Base-by-base conservation (phyloP, 2,329 filamentous ascomycete genomes). In the Pseudogymnoascus sp. region DNA sequence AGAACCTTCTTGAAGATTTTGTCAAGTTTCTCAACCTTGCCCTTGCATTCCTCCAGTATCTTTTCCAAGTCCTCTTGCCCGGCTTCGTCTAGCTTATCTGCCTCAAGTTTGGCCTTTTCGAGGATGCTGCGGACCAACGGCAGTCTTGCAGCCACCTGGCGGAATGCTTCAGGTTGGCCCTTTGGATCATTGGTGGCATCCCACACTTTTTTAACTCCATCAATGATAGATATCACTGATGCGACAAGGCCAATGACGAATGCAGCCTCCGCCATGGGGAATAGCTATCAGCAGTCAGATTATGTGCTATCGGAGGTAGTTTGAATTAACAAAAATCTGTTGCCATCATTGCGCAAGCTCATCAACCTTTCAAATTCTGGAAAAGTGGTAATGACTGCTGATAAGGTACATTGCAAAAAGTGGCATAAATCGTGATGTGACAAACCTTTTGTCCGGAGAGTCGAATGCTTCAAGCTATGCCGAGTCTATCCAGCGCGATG, bases 81-180 rank as follows among this genome's bases (percentile, higher is more conserved):
- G 8, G 41, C 7, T n/a, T 47, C 20, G 14, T 47, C 41, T 6
- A 67, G 61, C 60, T 60, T 36, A 22, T 35, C 18, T 65, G 64
- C 54, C 61, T 43, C 62, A 50, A 30, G 18, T 64, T 60, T 58
- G 16, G 62, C 64, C 11, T 37, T 62, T 20, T 36, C 59, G 22
- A 67, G 65, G 58, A 65, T 65, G 59, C 41, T 39, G 25, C 47
- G 61, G 50, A 66, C 62, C 1, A 67, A 60, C 25, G 62, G 65
- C 60, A 67, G 62, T 62, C 63, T 60, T 60, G 63, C 60, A 62
- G 66, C 62, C 12, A 66, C 62, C 58, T 65, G 60, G 57, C 65
- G 64, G 47, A 67, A 67, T 65, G 61, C 65, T 30, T 67, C 62
- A 14, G 64, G 66, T 50, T 66, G 66, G 36, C 63, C 64, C 60